phyloP scores from a whole-genome alignment of 1,284 basidiomycete genomes.

The Trametes hirsuta region DNA sequence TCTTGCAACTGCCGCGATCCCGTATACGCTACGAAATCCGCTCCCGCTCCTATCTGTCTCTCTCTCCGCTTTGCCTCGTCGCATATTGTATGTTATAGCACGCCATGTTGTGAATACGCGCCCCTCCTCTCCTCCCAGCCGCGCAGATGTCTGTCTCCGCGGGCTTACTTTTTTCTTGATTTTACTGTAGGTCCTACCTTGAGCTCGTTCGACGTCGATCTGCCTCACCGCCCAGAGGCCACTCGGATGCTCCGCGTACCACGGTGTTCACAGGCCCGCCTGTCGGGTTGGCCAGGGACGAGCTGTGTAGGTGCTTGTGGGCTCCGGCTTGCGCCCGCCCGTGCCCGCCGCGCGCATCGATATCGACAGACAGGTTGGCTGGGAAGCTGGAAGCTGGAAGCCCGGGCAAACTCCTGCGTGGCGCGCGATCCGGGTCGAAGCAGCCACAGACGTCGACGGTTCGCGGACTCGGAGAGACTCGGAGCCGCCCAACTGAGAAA shows the following conservation, averaged over 20 bases:
- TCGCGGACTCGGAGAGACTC: too few species aligned
- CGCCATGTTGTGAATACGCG: not conserved
- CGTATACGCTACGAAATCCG: not conserved
- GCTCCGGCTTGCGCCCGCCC: not conserved
- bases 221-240: too few species aligned
- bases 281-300: not conserved
- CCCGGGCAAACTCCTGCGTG: too few species aligned
- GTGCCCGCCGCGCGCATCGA: not conserved
- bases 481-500: too few species aligned
- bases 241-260: too few species aligned
- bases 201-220: too few species aligned
- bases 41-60: not conserved
- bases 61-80: not conserved
- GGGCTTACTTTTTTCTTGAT: too few species aligned
- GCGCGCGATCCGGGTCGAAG: too few species aligned
- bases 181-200: too few species aligned
- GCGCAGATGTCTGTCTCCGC: not conserved
- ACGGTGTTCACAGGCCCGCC: too few species aligned
- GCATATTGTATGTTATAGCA: constrained; percentile 1
- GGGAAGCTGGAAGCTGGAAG: not conserved
- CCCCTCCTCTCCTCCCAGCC: not conserved
- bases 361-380: not conserved
- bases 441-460: too few species aligned
- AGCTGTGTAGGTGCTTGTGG: constrained; percentile 14
- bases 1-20: not conserved